These are phyloP conservation scores for Macrotyloma uniflorum DNA, from an alignment of 306 rosid genomes.

Conservation along the genomic window DNA sequence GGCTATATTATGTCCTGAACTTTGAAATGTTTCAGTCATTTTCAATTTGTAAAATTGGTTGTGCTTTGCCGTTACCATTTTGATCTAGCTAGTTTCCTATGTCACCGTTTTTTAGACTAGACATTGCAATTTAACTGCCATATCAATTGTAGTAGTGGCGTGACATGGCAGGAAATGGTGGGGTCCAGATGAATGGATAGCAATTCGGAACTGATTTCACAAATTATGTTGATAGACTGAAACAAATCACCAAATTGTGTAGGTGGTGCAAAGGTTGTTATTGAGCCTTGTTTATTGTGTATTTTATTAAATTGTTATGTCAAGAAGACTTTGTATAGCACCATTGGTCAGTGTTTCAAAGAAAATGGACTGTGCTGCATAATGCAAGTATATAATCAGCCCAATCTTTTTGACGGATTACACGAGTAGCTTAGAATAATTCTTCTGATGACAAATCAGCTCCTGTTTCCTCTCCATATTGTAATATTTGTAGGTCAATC, in stretches of 20 bases:
- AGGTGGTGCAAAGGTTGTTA: constrained; percentile 38
- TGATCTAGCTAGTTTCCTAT: constrained; percentile 43
- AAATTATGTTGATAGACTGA: constrained; percentile 37
- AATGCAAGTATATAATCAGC: constrained; percentile 41
- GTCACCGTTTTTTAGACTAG: constrained; percentile 16
- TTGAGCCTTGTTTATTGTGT: constrained; percentile 43
- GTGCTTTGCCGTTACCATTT: constrained; percentile 42
- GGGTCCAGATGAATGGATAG: constrained; percentile 23
- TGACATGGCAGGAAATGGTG: constrained; percentile 44
- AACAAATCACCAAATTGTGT: constrained; percentile 33
- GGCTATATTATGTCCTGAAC: constrained; percentile 43
- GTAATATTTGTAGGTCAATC: neutral
- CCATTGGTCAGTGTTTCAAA: constrained; percentile 34
- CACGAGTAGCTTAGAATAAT: constrained; percentile 5
- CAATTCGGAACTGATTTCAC: constrained; percentile 32
- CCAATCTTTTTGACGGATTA: constrained; percentile 15
- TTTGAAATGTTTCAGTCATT: constrained; percentile 39
- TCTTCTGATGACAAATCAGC: neutral
- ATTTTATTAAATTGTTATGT: constrained; percentile 33
- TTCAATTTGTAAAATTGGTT: constrained; percentile 38
- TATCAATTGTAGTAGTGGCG: constrained; percentile 12
- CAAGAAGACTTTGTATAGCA: constrained; percentile 30
- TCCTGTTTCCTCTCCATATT: neutral
- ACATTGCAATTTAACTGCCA: constrained; percentile 30
- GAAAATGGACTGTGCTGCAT: constrained; percentile 40